Conservation (phyloP, 768 basidiomycete genomes). For the Hericium coralloides region DNA sequence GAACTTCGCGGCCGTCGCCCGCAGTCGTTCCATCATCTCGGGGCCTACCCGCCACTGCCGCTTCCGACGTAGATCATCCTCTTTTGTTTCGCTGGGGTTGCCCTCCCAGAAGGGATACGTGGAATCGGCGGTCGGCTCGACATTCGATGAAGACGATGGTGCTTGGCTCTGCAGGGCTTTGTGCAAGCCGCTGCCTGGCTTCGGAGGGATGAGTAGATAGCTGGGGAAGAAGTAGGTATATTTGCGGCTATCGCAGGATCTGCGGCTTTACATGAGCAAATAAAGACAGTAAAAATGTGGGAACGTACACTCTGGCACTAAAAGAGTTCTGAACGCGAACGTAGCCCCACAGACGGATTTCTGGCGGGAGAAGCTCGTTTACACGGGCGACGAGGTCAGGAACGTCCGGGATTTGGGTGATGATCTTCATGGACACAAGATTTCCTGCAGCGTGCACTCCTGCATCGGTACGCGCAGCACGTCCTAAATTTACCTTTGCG, state of each 20-base stretch:
- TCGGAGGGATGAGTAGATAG: conserved; percentile 87
- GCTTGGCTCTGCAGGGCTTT: conserved; percentile 31
- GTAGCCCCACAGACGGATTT: conserved; percentile 90
- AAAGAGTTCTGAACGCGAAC: conserved; percentile 76
- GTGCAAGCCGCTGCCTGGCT: conserved; percentile 58
- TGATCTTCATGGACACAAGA: conserved; percentile 86
- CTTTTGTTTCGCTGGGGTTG: conserved; percentile 28
- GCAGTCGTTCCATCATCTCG: conserved; percentile 47
- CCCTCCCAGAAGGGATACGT: conserved; percentile 58
- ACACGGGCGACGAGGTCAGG: conserved; percentile 61
- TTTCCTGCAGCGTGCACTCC: conserved; percentile 98
- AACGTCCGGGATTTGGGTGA: conserved; percentile 63
- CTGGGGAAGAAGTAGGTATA: conserved; percentile 97
- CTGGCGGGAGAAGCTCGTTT: conserved; percentile 83
- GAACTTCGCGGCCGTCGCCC: conserved; percentile 51
- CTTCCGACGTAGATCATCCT: conserved; percentile 59
- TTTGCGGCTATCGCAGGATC: conserved; percentile 88
- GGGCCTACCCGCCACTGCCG: conserved; percentile 58
- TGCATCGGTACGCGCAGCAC: conserved; percentile 93
- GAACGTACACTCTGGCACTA: conserved; percentile 59
- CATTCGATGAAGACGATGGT: conserved; percentile 17
- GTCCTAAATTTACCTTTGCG: conserved; percentile 64
- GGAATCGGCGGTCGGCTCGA: conserved; percentile 13
- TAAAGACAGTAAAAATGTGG: not conserved
- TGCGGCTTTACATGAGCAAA: conserved; percentile 21